Percentiles rank a stretch among this genome's conserved stretches.
Evolutionary conservation across 441 rosid species (phyloP).

Genomic region (Isatis lusitanica): DNA sequence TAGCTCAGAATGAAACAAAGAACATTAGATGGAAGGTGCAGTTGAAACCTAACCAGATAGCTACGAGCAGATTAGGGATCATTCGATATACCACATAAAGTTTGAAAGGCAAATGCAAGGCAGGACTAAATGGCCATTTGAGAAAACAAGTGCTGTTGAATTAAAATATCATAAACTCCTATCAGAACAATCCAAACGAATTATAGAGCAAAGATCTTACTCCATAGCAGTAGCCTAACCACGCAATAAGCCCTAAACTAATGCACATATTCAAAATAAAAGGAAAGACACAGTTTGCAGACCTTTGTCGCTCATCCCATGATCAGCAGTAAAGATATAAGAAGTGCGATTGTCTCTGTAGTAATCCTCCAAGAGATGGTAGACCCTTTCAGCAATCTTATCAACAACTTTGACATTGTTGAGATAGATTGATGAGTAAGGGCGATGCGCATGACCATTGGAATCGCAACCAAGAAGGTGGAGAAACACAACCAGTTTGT

Average conservation of each 20-base stretch:
- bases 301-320: constrained; percentile 99
- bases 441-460: constrained; percentile 98
- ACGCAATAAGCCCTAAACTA: not conserved
- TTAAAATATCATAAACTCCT: not conserved
- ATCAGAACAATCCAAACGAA: constrained; percentile 16
- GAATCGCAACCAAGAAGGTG: constrained; percentile 99
- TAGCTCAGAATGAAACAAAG: not conserved
- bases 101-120: constrained; percentile 18
- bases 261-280: not conserved
- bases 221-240: constrained; percentile 4
- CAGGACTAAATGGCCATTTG: constrained; percentile 11
- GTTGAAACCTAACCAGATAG: constrained; percentile 23
- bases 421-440: constrained; percentile 90
- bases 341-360: constrained; percentile 88
- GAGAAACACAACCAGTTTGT: constrained; percentile 83
- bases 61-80: constrained; percentile 13
- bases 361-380: constrained; percentile 79
- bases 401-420: constrained; percentile 97
- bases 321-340: constrained; percentile 93
- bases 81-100: constrained; percentile 10
- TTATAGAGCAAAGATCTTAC: constrained; percentile 9
- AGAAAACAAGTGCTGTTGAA: constrained; percentile 13
- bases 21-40: constrained; percentile 15
- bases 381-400: constrained; percentile 75
- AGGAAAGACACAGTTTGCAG: constrained; percentile 2